Percentiles rank a stretch among this genome's conserved stretches.
These are phyloP conservation scores for Termitomyces sp. DNA, from an alignment of 768 basidiomycete genomes.

Conservation along the genomic window DNA sequence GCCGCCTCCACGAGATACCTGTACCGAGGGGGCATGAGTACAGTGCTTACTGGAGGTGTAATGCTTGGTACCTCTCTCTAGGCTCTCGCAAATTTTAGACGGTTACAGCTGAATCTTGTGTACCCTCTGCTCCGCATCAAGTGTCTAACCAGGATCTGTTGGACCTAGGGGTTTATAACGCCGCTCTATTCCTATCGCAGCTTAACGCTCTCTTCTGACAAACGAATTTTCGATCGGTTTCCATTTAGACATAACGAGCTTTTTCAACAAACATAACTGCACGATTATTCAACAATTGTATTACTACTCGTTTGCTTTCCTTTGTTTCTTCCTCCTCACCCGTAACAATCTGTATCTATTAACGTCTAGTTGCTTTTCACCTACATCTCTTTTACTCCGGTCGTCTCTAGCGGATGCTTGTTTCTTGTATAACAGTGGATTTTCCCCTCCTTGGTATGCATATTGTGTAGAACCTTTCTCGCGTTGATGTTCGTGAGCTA, in stretches of 20 bases:
- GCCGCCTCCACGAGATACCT: constrained; percentile 25
- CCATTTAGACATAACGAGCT: background rate
- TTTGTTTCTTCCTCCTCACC: background rate
- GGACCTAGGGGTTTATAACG: background rate
- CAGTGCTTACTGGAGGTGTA: constrained; percentile 37
- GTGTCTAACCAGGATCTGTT: background rate
- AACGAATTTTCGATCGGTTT: background rate
- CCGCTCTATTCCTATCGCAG: background rate
- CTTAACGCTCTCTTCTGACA: background rate
- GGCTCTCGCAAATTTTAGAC: background rate
- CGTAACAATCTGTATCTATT: background rate
- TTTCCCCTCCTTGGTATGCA: background rate
- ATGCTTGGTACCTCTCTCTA: constrained; percentile 29
- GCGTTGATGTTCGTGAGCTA: background rate
- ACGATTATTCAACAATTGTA: background rate
- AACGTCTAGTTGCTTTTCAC: background rate
- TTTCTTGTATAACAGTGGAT: background rate
- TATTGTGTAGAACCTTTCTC: background rate
- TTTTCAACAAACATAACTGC: background rate
- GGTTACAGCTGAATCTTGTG: background rate
- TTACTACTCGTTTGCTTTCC: background rate
- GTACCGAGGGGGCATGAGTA: constrained; percentile 38
- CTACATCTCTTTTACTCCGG: background rate
- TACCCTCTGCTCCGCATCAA: background rate
- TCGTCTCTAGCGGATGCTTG: background rate